Evolutionary conservation across 176 grass and related monocot genomes (phyloP), one percentile per base, ranked within the genome.

Genomic region (Phoenix roebelenii): DNA sequence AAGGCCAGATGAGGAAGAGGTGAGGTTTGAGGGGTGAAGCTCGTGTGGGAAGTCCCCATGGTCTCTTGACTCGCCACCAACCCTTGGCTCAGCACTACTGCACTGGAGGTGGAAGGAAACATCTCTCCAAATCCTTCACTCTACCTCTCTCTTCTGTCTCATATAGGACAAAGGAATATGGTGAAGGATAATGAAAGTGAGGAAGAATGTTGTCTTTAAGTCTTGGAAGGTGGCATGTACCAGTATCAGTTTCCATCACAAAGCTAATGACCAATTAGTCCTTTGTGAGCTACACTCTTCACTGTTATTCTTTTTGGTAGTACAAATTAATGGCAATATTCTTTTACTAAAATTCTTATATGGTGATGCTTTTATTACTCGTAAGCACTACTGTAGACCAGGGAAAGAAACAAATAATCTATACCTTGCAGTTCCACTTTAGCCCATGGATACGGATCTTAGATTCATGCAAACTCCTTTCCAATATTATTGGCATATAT

Each of bases 1-100:
- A 29, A 16, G 17, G 16, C 30, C 17, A 29, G 58, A 60, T 60
- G 58, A 19, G 17, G 58, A 60, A 60, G 26, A 60, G 25, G 18
- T n/a, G 58, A 60, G 26, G 17, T 7, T 35, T 17, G 58, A 1
- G 30, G n/a, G 7, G 15, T 26, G 29, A 30, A 18, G 5, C 58
- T 60, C 29, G 35, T 60, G 15, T 60, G 58, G 29, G 58, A 19
- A 60, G 58, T 23, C 16, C 7, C 58, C 26, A 60, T 17, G 58
- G 25, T 60, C 12, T 60, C 58, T 39, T 60, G 58, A 26, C 58
- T 60, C 58, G 26, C 58, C 58, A 60, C 58, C 58, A 60, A 32
- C 28, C 58, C 58, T 30, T 39, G 58, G 58, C 19, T 60, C 30
- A 60, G 58, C 24, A 60, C 58, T 29, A 60, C 58, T 32, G n/a